A percentile compares a stretch with the other conserved stretches of the same genome.
Conservation (phyloP, 164 flowering plant species). For the Hamamelis virginiana region DNA sequence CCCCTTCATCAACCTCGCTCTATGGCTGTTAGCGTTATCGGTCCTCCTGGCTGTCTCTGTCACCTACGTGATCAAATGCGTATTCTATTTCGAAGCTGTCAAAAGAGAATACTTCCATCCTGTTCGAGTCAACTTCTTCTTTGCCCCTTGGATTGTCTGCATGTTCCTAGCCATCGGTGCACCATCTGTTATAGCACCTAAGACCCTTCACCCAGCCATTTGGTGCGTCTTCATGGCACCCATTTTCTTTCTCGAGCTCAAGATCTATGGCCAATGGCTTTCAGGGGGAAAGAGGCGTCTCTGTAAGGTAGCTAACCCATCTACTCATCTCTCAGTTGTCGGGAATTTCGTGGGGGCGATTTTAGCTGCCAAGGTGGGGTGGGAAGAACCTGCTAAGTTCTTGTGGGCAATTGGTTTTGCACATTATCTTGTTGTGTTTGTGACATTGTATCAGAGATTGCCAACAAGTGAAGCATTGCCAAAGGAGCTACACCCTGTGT, state of each 20-base stretch:
- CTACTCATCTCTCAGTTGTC: constrained; percentile 85
- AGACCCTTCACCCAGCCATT: constrained; percentile 56
- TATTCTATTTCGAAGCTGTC: constrained; percentile 93
- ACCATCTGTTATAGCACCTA: constrained; percentile 47
- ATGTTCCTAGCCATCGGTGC: constrained; percentile 84
- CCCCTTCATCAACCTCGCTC: constrained; percentile 58
- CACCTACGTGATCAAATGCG: constrained; percentile 70
- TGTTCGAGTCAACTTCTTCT: constrained; percentile 90
- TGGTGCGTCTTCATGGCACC: constrained; percentile 87
- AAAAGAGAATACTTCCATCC: constrained; percentile 90
- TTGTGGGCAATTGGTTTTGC: constrained; percentile 95
- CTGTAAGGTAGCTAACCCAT: constrained; percentile 87
- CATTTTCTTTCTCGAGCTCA: constrained; percentile 71
- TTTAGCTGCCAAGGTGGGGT: constrained; percentile 78
- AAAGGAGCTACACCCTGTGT: constrained; percentile 95
- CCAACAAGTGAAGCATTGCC: constrained; percentile 92
- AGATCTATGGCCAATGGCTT: constrained; percentile 96
- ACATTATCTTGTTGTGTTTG: constrained; percentile 88
- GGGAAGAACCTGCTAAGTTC: constrained; percentile 90
- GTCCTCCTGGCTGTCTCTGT: constrained; percentile 49
- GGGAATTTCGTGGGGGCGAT: constrained; percentile 96
- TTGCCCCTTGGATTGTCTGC: constrained; percentile 93
- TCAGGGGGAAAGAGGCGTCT: constrained; percentile 90
- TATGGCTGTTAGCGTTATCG: constrained; percentile 74
- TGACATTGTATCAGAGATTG: constrained; percentile 86